A percentile compares a stretch with the other conserved stretches of the same genome.
phyloP scores from a whole-genome alignment of 306 rosid genomes.

The Sicyos baderoa region DNA sequence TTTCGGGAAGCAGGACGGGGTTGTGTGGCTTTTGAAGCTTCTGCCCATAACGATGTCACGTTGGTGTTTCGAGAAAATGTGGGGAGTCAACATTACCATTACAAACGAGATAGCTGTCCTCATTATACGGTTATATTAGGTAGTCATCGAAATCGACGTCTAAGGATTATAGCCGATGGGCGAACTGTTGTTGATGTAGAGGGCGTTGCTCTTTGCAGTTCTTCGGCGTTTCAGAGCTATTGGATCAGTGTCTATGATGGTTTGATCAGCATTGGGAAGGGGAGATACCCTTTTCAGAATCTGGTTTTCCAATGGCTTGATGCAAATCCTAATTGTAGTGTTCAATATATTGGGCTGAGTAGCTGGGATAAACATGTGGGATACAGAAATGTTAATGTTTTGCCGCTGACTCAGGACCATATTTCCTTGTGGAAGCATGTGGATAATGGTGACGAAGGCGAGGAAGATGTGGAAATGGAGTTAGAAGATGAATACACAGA shows the following conservation, averaged over 20 bases:
- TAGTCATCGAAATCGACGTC: constrained; percentile 75
- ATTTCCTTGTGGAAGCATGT: constrained; percentile 53
- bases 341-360: constrained; percentile 85
- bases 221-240: constrained; percentile 80
- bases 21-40: constrained; percentile 85
- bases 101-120: constrained; percentile 77
- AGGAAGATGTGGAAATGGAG: constrained; percentile 38
- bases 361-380: constrained; percentile 97
- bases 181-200: constrained; percentile 69
- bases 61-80: constrained; percentile 79
- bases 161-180: constrained; percentile 74
- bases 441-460: constrained; percentile 38
- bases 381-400: constrained; percentile 69
- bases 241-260: constrained; percentile 93
- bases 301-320: constrained; percentile 87
- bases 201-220: constrained; percentile 67
- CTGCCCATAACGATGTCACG: constrained; percentile 83
- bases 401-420: constrained; percentile 52
- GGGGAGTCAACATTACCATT: constrained; percentile 89
- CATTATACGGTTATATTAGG: constrained; percentile 88
- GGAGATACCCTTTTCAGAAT: constrained; percentile 78
- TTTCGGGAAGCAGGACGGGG: constrained; percentile 89
- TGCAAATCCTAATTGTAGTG: constrained; percentile 57
- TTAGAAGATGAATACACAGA: constrained; percentile 33
- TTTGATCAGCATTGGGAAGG: constrained; percentile 75